Evolutionary conservation across 2,329 filamentous ascomycete species (phyloP), one percentile per base, ranked within the genome.

Genomic region (Colletotrichum phormii): DNA sequence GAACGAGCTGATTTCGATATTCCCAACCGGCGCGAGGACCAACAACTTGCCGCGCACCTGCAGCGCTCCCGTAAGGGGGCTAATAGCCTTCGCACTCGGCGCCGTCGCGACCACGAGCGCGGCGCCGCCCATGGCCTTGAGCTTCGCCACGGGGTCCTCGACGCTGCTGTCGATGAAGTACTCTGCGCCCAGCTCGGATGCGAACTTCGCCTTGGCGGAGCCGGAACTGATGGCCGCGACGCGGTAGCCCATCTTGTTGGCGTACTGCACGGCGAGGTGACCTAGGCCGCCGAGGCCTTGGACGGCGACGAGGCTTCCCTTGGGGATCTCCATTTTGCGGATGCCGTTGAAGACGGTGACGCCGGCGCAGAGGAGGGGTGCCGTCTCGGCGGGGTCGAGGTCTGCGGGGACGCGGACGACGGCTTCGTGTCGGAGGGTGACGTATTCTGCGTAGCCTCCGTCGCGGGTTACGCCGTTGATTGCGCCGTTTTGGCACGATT

Each of bases 401-500:
- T 85, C 83, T 24, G 79, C 77, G 0, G 90, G 89, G 18, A 92
- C 84, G 1, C 83, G 83, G 5, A 90, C 90, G 0, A 85, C 86
- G 13, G 91, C 90, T 80, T 93, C 90, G 7, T 86, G 82, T 53
- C 89, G 86, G 24, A 93, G 84, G 0, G 88, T 82, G 5, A 86
- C 86, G 80, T 92, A 93, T 80, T 93, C 87, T 6, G 89, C 89
- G 75, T 87, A 46, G 46, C 93, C 93, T 64, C 94, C 93, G 75
- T 93, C 86, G 46, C 83, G 84, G 3, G 84, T 89, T 5, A 93
- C 86, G 24, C 94, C 93, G 79, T 94, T 95, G 78, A 94, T 79
- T 0, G 81, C 79, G 58, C 79, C 82, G 75, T 91, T 89, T 31
- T 89, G 85, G 81, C 93, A 95, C 82, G 92, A 91, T 79, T 95